Conservation (phyloP, 2,329 filamentous ascomycete genomes). For the Dothistroma pini region DNA sequence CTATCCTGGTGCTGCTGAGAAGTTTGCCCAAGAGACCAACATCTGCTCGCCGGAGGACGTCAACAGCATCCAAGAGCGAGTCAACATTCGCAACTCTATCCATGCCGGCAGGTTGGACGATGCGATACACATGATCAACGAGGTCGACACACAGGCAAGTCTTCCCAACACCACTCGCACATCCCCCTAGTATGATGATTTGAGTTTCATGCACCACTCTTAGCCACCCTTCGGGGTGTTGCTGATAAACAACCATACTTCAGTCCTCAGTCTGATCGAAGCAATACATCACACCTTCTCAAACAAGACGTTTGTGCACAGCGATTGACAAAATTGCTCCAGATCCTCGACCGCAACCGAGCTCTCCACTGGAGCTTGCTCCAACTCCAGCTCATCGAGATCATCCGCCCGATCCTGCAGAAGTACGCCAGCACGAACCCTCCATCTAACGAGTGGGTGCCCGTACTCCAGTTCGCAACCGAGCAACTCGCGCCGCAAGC, state of each 20-base stretch:
- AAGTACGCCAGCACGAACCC: constrained; percentile 42
- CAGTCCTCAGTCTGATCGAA: constrained; percentile 80
- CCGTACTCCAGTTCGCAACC: constrained; percentile 82
- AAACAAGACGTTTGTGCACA: constrained; percentile 2
- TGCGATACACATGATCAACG: constrained; percentile 84
- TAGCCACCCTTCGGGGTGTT: constrained; percentile 74
- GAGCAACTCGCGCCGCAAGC: constrained; percentile 83
- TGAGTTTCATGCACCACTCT: constrained; percentile 99
- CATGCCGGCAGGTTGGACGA: constrained; percentile 79
- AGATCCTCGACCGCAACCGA: constrained; percentile 85
- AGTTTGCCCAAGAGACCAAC: constrained; percentile 92
- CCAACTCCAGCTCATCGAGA: constrained; percentile 86
- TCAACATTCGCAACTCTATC: constrained; percentile 80
- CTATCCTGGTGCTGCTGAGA: constrained; percentile 86
- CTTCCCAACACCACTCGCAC: constrained; percentile 9
- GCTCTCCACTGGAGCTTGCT: constrained; percentile 85
- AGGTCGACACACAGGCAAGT: constrained; percentile 85
- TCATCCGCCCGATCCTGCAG: constrained; percentile 67
- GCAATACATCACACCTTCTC: not conserved
- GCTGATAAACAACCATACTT: constrained; percentile 85
- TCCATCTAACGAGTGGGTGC: constrained; percentile 68
- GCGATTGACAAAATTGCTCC: constrained; percentile 16
- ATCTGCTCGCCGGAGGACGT: constrained; percentile 66
- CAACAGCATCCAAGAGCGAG: constrained; percentile 70
- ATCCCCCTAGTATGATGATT: constrained; percentile 79